Conservation (phyloP, 441 rosid species). For the Pelargonium cotyledonis region DNA sequence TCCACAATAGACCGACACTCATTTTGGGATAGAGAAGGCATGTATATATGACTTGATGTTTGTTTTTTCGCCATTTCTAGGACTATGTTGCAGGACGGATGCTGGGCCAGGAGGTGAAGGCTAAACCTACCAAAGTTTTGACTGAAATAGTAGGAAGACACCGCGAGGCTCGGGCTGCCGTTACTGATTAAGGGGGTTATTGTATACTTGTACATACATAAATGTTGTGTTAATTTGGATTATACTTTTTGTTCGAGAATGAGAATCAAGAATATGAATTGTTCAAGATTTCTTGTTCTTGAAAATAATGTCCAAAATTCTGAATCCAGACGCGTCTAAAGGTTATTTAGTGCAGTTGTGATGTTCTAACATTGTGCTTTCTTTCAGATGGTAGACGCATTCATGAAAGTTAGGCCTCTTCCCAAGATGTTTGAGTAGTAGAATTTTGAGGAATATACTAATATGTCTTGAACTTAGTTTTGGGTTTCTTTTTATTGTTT, state of each 20-base stretch:
- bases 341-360: no score
- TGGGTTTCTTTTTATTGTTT: no score
- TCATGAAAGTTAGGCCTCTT: slow-evolving; percentile 83
- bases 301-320: no score
- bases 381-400: slow-evolving; percentile 78
- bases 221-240: background rate
- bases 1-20: no score
- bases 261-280: no score
- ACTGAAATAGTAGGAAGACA: slow-evolving; percentile 78
- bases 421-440: slow-evolving; percentile 56
- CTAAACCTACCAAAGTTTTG: slow-evolving; percentile 54
- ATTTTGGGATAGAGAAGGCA: no score
- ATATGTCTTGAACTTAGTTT: no score
- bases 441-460: no score
- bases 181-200: slow-evolving; percentile 55
- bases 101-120: slow-evolving; percentile 84
- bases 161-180: slow-evolving; percentile 66
- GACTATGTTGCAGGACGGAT: slow-evolving; percentile 76
- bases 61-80: slow-evolving; percentile 21
- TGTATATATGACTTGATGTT: no score
- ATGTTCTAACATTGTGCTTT: no score
- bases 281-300: no score
- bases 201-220: background rate
- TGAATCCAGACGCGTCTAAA: no score
- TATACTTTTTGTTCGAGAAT: background rate